Evolutionary conservation across 305 asterid species (phyloP).

Genomic region (Solanum hybrid): DNA sequence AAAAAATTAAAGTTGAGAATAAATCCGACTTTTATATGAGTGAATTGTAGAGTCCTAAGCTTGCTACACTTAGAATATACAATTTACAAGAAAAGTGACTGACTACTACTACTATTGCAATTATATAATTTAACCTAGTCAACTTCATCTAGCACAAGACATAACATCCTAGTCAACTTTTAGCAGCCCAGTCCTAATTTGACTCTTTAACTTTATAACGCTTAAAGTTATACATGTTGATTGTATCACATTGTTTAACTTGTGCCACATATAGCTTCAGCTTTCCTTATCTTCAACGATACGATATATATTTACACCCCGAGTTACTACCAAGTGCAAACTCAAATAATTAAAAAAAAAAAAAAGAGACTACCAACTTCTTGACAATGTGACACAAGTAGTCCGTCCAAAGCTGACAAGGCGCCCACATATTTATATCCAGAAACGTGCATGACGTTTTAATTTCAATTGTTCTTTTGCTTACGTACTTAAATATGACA

Average conservation of each 20-base stretch:
- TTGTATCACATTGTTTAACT: neutral
- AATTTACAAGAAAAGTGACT: neutral
- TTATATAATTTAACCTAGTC: too few relatives aligned
- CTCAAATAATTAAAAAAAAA: neutral
- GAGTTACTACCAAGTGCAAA: neutral
- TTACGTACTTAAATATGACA: neutral
- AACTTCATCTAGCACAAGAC: too few relatives aligned
- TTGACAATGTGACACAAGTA: neutral
- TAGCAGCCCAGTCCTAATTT: neutral
- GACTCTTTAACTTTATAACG: neutral
- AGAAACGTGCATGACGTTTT: neutral
- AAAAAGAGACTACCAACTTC: neutral
- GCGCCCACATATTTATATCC: neutral
- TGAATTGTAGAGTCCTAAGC: neutral
- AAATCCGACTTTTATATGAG: neutral
- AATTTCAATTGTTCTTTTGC: neutral
- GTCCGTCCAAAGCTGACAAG: neutral
- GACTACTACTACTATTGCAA: neutral
- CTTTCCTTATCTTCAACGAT: too few relatives aligned
- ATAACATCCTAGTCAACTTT: neutral
- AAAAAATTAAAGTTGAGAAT: too few relatives aligned
- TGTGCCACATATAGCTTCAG: too few relatives aligned
- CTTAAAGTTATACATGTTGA: neutral
- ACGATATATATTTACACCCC: too few relatives aligned
- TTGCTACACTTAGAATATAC: neutral